Evolutionary conservation across 352 stramenopile genomes (phyloP), one percentile per base, ranked within the genome.

Genomic region (Thalassiosira oceanica): DNA sequence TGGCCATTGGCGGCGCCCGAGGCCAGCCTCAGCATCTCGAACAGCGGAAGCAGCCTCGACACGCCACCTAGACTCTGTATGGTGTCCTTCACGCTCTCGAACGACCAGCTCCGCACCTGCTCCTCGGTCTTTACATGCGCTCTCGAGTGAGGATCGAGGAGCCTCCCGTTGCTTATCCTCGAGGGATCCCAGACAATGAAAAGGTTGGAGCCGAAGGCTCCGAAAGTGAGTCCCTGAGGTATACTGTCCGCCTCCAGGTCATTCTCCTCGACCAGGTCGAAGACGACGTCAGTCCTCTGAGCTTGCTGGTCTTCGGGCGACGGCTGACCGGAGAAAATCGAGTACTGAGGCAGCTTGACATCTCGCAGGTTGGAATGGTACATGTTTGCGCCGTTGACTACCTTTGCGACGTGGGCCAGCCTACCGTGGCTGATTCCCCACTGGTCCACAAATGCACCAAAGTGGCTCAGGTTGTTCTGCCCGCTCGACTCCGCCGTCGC

Each of bases 101-200:
- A 72, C n/a, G 54, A 72, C 70, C 74, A 88, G 3, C 43, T 55
- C 13, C 65, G 65, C 18, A 75, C 64, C 44, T 46, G 54, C 0
- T 69, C 33, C 23, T 43, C 28, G 36, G 80, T 46, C 10, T 16
- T 31, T 23, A 58, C 63, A 43, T 89, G 69, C 29, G 54, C 65
- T 8, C 74, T 70, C 43, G 63, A 56, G 61, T 88, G 81, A 13
- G 84, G 35, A 61, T 91, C 84, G 20, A 88, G 23, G 8, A 79
- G 46, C 21, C 76, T 26, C 31, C 23, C 28, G 31, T 37, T 8
- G 5, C 16, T 20, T 5, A 70, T 61, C 29, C 82, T 61, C 16
- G 39, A 44, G 15, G 84, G 84, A 75, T 91, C 70, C 84, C 81
- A 91, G 13, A 82, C 74, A 8, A 87, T 15, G 33, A 86, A 81